A percentile compares a stretch with the other conserved stretches of the same genome.
These are phyloP conservation scores for Lyophyllum decastes DNA, from an alignment of 768 basidiomycete species.

Conservation along the genomic window DNA sequence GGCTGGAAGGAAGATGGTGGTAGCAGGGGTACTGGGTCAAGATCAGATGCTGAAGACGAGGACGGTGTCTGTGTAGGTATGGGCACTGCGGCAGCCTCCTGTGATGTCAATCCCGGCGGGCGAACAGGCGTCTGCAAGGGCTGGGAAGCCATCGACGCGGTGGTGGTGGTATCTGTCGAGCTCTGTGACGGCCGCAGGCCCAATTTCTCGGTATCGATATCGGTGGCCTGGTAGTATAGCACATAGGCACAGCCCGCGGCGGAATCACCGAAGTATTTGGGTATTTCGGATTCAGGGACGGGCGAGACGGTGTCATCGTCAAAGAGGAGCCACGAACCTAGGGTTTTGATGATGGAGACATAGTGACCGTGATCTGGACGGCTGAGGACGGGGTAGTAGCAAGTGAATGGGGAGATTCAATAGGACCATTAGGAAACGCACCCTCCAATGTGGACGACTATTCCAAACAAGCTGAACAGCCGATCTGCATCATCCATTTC, in stretches of 20 bases:
- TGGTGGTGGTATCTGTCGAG: background rate
- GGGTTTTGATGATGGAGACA: slow-evolving; percentile 89
- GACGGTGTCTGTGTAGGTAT: slow-evolving; percentile 7
- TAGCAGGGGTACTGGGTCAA: background rate
- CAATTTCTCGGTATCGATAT: slow-evolving; percentile 73
- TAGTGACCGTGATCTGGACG: slow-evolving; percentile 99
- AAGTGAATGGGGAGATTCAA: background rate
- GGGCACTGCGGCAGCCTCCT: slow-evolving; percentile 2
- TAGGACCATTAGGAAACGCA: slow-evolving; percentile 41
- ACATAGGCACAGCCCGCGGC: slow-evolving; percentile 91
- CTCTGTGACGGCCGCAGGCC: slow-evolving; percentile 49
- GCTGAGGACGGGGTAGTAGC: slow-evolving; percentile 40
- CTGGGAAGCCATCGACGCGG: background rate
- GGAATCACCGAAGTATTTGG: slow-evolving; percentile 93
- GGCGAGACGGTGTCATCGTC: slow-evolving; percentile 93
- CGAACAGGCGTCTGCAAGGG: background rate
- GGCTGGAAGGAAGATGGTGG: background rate
- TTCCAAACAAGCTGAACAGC: slow-evolving; percentile 91
- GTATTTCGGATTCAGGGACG: slow-evolving; percentile 87
- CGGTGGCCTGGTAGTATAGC: slow-evolving; percentile 93
- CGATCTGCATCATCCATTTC: slow-evolving; percentile 90
- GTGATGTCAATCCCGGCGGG: slow-evolving; percentile 13
- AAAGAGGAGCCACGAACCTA: slow-evolving; percentile 86
- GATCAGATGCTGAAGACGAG: slow-evolving; percentile 1
- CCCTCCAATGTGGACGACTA: slow-evolving; percentile 99